A percentile compares a stretch with the other conserved stretches of the same genome.
Evolutionary conservation across 768 basidiomycete genomes (phyloP).

Genomic region (Hirschioporus abietinus): DNA sequence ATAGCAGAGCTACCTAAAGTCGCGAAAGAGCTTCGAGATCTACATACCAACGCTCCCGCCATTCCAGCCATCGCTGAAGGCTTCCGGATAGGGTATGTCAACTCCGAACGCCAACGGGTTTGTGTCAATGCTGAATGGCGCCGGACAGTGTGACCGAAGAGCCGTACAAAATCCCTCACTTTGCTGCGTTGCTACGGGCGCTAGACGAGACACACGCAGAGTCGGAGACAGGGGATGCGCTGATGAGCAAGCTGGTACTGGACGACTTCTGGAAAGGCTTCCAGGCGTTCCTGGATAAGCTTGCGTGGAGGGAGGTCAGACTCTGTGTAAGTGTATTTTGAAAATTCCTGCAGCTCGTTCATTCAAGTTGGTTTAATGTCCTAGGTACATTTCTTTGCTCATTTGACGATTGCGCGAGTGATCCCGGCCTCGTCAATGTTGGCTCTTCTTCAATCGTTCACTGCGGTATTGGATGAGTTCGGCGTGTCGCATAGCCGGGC

Average conservation of each 20-base stretch:
- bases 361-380: background rate
- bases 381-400: slow-evolving; percentile 92
- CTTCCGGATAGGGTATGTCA: slow-evolving; percentile 62
- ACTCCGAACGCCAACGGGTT: background rate
- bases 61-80: slow-evolving; percentile 67
- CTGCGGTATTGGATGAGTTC: slow-evolving; percentile 83
- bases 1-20: slow-evolving; percentile 63
- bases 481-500: slow-evolving; percentile 83
- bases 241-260: slow-evolving; percentile 65
- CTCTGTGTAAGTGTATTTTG: slow-evolving; percentile 60
- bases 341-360: background rate
- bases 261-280: slow-evolving; percentile 93
- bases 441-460: slow-evolving; percentile 76
- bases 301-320: slow-evolving; percentile 87
- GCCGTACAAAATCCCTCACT: slow-evolving; percentile 89
- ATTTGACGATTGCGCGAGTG: slow-evolving; percentile 70
- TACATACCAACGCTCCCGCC: slow-evolving; percentile 40
- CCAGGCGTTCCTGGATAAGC: slow-evolving; percentile 79
- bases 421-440: slow-evolving; percentile 77
- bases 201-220: slow-evolving; percentile 48
- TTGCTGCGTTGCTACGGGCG: slow-evolving; percentile 72
- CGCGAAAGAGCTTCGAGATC: slow-evolving; percentile 58
- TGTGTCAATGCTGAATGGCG: slow-evolving; percentile 10
- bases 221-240: slow-evolving; percentile 26
- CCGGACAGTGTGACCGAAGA: slow-evolving; percentile 77